Conservation (phyloP, 2,329 filamentous ascomycete species). For the Aspergillus melleus region DNA sequence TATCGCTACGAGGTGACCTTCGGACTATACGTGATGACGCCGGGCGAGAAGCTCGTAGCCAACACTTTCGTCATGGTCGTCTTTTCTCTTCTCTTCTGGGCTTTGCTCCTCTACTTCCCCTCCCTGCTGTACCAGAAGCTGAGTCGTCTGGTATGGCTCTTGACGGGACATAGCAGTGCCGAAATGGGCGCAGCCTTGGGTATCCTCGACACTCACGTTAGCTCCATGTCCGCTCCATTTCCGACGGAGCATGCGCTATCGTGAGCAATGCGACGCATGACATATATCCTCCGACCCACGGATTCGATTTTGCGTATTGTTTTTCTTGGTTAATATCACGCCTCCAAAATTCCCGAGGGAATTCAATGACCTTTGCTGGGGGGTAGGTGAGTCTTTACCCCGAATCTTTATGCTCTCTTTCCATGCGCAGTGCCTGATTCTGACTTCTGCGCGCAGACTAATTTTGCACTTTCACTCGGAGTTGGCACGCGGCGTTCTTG, state of each 20-base stretch:
- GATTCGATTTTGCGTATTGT: not conserved
- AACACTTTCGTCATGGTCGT: slow-evolving; percentile 42
- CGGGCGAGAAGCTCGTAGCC: slow-evolving; percentile 44
- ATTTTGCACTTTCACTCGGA: slow-evolving; percentile 4
- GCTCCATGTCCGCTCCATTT: slow-evolving; percentile 16
- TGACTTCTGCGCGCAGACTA: not conserved
- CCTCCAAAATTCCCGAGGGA: slow-evolving; percentile 11
- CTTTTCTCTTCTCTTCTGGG: slow-evolving; percentile 38
- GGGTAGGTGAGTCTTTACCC: not conserved
- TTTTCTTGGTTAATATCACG: slow-evolving; percentile 3
- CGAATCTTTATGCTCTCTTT: not conserved
- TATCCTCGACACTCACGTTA: slow-evolving; percentile 26
- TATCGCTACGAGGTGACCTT: slow-evolving; percentile 51
- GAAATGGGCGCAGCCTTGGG: slow-evolving; percentile 30
- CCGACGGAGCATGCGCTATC: slow-evolving; percentile 14
- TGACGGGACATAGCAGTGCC: slow-evolving; percentile 37
- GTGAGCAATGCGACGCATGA: not conserved
- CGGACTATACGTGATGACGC: slow-evolving; percentile 45
- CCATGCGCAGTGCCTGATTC: not conserved
- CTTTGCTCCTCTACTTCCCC: slow-evolving; percentile 39
- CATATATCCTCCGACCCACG: not conserved
- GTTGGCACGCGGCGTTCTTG: slow-evolving; percentile 15
- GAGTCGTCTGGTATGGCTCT: slow-evolving; percentile 35
- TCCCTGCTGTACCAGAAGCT: slow-evolving; percentile 38
- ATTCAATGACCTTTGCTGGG: not conserved